Base-by-base conservation (phyloP, 495 filamentous ascomycete genomes). In the Thozetella sp. region DNA sequence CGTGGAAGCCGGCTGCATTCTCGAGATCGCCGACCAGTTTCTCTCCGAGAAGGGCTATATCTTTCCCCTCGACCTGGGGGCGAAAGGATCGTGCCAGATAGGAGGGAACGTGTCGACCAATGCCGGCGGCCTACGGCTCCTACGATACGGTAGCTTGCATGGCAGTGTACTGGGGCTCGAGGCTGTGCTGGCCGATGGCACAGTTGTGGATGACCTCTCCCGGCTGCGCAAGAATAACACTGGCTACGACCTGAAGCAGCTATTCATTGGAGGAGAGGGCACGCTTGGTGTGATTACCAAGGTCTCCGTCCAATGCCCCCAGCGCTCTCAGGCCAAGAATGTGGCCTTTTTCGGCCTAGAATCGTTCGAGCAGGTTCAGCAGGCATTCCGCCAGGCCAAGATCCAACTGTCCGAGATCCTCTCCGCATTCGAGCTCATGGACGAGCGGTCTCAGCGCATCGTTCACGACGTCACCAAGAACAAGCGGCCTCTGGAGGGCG, bases 101-200 rank as follows among this genome's bases (percentile, higher is more conserved):
- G 95, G 96, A 58, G 95, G 96, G n/a, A 98, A 97, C 68, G 89
- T 98, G n/a, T 87, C 95, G 0, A 97, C 94, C 30, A 99, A 99
- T 65, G 95, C 95, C 1, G 95, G 95, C 52, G 95, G 95, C 0
- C 82, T 99, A 30, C 86, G 95, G 43, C 79, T 99, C 15, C 82
- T 99, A 22, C 86, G 95, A 27, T 99, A 99, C 72, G 95, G 95
- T 34, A 95, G 90, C 77, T 78, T 99, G 53, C 95, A 98, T 71
- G 95, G 95, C 1, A 98, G 80, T 34, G 91, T 97, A 1, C 80
- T 99, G 12, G 95, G 95, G 19, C 80, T 99, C 26, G 93, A 98
- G 77, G 95, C 89, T 9, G 96, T 99, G 19, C 76, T 98, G 27
- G 90, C 95, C 6, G 91, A 98, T 67, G 95, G 95, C 27, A 96